phyloP scores from a whole-genome alignment of 192 early-diverging fungal species.

The Entomortierella chlamydospora region DNA sequence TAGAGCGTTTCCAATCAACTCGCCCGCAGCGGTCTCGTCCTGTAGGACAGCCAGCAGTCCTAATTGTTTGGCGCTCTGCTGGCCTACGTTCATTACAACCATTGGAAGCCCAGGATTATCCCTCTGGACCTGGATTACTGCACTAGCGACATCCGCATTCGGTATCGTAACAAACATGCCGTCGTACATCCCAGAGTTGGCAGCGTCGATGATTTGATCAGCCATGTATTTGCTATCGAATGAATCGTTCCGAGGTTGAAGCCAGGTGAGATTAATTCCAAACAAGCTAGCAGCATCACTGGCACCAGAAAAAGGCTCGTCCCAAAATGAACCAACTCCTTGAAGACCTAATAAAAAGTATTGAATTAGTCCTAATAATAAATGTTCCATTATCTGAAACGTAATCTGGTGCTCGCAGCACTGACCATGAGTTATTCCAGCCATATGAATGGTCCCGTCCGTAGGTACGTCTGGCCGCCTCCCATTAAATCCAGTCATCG shows the following conservation, averaged over 20 bases:
- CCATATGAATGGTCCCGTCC: conserved; percentile 30
- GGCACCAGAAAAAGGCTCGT: conserved; percentile 4
- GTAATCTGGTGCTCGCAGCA: not conserved
- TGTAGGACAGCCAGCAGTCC: conserved; percentile 34
- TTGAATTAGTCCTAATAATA: not conserved
- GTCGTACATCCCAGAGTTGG: conserved; percentile 8
- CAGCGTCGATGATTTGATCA: conserved; percentile 5
- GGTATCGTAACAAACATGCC: conserved; percentile 41
- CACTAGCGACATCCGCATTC: conserved; percentile 26
- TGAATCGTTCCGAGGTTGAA: not conserved
- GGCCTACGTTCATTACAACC: conserved; percentile 38
- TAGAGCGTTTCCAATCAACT: conserved; percentile 34
- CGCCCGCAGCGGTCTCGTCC: conserved; percentile 29
- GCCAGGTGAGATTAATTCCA: conserved; percentile 16
- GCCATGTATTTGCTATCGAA: conserved; percentile 19
- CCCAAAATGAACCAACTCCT: conserved; percentile 29
- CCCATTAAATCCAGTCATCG: conserved; percentile 35
- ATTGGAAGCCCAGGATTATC: conserved; percentile 23
- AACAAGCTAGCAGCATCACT: conserved; percentile 22
- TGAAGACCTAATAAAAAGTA: not conserved
- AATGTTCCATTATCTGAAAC: not conserved
- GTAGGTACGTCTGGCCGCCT: not conserved
- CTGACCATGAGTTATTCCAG: conserved; percentile 25
- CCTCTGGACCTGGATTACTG: conserved; percentile 19
- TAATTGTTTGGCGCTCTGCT: conserved; percentile 28